Base-by-base conservation (phyloP, 148 eudicot genomes). In the Chenopodium berlandieri region DNA sequence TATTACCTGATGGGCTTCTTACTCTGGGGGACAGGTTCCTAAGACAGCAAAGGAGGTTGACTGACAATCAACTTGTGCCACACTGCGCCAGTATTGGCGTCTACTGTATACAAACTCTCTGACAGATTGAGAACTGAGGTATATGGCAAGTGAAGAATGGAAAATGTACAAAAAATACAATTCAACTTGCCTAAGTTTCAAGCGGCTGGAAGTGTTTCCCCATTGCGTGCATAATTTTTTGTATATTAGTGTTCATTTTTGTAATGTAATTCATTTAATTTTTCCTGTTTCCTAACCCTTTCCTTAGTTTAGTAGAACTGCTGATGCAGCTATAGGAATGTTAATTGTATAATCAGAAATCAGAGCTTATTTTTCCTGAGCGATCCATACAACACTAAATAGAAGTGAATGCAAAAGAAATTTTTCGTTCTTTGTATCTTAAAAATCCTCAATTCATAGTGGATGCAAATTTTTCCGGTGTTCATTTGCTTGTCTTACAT, bases 21-120 rank as follows among this genome's bases (percentile, higher is more conserved):
- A 69, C 89, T 83, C 87, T 88, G 97, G 88, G 86, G 84, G 88
- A 86, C 92, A 89, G 90, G 89, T 91, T 86, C 86, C 71, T 71
- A 90, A 88, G 82, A 83, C 73, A 54, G 87, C 86, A 54, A 89
- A 94, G 92, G 96, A 83, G 87, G 91, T 78, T 83, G 91, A 89
- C 86, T 86, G 80, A 87, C 83, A 75, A 79, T 25, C 79, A 76
- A 52, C 75, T 73, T 79, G 86, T 47, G 70, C 84, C 54, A 66
- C 50, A 10, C 75, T 60, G 56, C 79, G 60, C 71, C 62, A 10
- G 69, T 37, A 75, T 56, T 40, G 74, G 72, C 76, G 77, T 86
- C 58, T 64, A 73, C 32, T 80, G 78, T 73, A 80, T 83, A 82
- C 87, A 82, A 73, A 14, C 64, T 75, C 34, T 64, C 77, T 80